Conservation (phyloP, 129 eudicot genomes). For the Helianthus tuberosus region DNA sequence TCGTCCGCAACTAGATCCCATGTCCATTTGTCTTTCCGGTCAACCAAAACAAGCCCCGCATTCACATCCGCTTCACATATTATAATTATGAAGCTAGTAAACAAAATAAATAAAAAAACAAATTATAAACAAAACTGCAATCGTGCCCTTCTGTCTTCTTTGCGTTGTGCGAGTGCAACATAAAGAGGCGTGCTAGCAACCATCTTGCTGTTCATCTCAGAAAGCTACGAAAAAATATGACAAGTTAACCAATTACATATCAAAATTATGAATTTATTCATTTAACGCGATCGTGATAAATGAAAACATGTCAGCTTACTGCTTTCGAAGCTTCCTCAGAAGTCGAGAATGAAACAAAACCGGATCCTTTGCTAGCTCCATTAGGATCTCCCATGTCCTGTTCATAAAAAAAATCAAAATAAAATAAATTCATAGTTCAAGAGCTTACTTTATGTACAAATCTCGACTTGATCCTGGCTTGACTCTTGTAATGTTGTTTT, state of each 20-base stretch:
- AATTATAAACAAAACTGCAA: slow-evolving; percentile 58
- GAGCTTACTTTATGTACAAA: neutral
- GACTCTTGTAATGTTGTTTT: too few species aligned
- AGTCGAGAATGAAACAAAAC: slow-evolving; percentile 87
- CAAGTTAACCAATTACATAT: neutral
- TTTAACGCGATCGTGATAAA: neutral
- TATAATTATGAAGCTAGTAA: too few species aligned
- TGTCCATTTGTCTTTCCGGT: too few species aligned
- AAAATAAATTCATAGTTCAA: neutral
- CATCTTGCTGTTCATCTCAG: slow-evolving; percentile 93
- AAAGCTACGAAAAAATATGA: slow-evolving; percentile 45
- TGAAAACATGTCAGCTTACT: slow-evolving; percentile 46
- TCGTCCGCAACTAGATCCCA: too few species aligned
- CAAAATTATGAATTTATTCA: neutral
- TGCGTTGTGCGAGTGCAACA: slow-evolving; percentile 86
- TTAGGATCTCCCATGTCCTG: slow-evolving; percentile 91
- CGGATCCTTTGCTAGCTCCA: slow-evolving; percentile 86
- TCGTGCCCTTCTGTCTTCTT: slow-evolving; percentile 93
- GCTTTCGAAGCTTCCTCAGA: slow-evolving; percentile 96
- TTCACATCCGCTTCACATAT: too few species aligned
- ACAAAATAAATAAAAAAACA: too few species aligned
- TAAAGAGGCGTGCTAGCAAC: slow-evolving; percentile 84
- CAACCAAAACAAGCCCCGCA: too few species aligned
- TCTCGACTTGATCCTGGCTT: too few species aligned
- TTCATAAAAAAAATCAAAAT: neutral